These are phyloP conservation scores for Cucurbita moschata DNA, from an alignment of 306 rosid genomes.

Conservation along the genomic window DNA sequence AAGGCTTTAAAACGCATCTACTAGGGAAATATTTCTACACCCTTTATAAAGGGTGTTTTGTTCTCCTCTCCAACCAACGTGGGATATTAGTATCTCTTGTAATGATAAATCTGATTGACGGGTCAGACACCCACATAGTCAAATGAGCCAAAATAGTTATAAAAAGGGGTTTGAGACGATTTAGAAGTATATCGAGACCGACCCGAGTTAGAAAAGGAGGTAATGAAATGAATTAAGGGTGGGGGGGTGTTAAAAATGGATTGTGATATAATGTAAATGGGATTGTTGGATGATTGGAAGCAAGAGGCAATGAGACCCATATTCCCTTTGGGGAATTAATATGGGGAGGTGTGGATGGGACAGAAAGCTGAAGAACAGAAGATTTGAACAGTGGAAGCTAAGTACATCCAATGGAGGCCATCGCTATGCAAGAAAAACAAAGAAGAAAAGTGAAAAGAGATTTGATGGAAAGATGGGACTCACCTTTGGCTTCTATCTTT, in stretches of 20 bases:
- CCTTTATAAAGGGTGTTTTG: too few species aligned
- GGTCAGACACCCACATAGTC: too few species aligned
- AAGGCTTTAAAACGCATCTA: too few species aligned
- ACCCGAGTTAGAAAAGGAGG: too few species aligned
- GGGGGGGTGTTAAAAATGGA: background rate
- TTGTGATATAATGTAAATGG: background rate
- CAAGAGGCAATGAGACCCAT: constrained; percentile 46
- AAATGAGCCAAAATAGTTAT: too few species aligned
- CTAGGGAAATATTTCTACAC: too few species aligned
- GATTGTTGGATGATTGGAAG: constrained; percentile 54
- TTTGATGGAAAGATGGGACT: constrained; percentile 54
- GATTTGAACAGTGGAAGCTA: constrained; percentile 51
- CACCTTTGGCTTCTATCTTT: constrained; percentile 23
- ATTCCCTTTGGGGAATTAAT: constrained; percentile 46
- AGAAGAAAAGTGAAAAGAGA: constrained; percentile 23
- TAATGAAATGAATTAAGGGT: background rate
- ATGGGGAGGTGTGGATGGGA: constrained; percentile 68
- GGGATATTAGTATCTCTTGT: too few species aligned
- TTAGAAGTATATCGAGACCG: too few species aligned
- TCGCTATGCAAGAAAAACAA: constrained; percentile 3
- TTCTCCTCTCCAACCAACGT: too few species aligned
- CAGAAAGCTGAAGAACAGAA: constrained; percentile 97
- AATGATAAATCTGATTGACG: too few species aligned
- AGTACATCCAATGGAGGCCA: constrained; percentile 34
- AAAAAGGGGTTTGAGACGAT: too few species aligned